Base-by-base conservation (phyloP, 176 grass and related monocot species). In the Bolboschoenus planiculmis region DNA sequence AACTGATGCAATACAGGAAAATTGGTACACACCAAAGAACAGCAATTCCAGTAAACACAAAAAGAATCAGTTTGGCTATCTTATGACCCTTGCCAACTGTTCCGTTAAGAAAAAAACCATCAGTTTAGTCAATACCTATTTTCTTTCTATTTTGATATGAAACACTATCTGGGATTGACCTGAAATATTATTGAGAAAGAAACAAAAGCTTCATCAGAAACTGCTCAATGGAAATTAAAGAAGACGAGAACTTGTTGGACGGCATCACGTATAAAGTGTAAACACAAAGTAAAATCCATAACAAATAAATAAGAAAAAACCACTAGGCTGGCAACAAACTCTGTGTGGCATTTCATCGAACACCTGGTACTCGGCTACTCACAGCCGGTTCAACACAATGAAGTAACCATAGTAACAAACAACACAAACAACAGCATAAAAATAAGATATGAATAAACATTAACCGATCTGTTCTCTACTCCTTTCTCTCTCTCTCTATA, bases 111-210 rank as follows among this genome's bases (percentile, higher is more conserved):
- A 27, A 54, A 78, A 78, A 78, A 50, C 44, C n/a, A 78, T 78
- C 3, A 27, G 24, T 54, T 48, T 16, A 27, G 31, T 44, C 4
- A 16, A 10, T 63, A 63, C 29, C 21, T 57, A 18, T 68, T 10
- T n/a, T 35, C 30, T 58, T 35, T 20, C 27, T 79, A 33, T 68
- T 37, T 20, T 10, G 26, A 50, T 27, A n/a, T n/a, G n/a, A 50
- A 33, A 18, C 26, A 13, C 6, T 31, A 31, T 63, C 27, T 63
- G 21, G 60, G 8, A 31, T 63, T 14, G 11, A 55, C 36, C 73
- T 78, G 73, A 54, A 78, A 78, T 53, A 15, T n/a, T n/a, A n/a
- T 53, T 50, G 64, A 79, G 27, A 79, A 34, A 36, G 53, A 31
- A 65, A 7, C 33, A 29, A 51, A 79, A 56, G 51, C 8, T 35